Conservation (phyloP, 2,329 filamentous ascomycete genomes). For the Penicillium sclerotigenum region DNA sequence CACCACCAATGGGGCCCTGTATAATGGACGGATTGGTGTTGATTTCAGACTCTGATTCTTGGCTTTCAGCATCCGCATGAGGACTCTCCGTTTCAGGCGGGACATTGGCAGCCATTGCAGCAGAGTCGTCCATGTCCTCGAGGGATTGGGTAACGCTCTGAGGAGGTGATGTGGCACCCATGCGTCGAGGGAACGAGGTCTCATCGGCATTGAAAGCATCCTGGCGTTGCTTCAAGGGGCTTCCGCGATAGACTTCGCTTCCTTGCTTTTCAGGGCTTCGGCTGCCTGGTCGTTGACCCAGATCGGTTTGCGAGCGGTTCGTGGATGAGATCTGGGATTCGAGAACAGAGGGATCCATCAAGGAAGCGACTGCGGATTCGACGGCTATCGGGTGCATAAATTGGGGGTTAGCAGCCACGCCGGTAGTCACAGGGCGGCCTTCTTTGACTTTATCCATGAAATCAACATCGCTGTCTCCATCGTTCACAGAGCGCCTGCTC, state of each 20-base stretch:
- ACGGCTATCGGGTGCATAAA: constrained; percentile 72
- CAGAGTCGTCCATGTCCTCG: constrained; percentile 42
- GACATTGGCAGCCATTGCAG: constrained; percentile 66
- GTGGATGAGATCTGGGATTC: constrained; percentile 53
- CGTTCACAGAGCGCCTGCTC: constrained; percentile 48
- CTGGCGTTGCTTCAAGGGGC: constrained; percentile 47
- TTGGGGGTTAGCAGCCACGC: constrained; percentile 68
- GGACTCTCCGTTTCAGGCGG: constrained; percentile 64
- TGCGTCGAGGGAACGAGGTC: constrained; percentile 40
- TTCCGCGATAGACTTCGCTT: constrained; percentile 38
- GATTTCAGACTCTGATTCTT: constrained; percentile 58
- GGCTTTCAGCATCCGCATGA: constrained; percentile 69
- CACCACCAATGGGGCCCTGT: constrained; percentile 65
- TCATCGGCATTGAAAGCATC: constrained; percentile 37
- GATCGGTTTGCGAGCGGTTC: constrained; percentile 47
- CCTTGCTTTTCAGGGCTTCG: constrained; percentile 29
- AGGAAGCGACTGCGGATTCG: constrained; percentile 85
- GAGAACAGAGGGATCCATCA: constrained; percentile 78
- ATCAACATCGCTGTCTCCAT: constrained; percentile 55
- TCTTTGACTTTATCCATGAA: constrained; percentile 59
- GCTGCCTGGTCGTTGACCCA: constrained; percentile 37
- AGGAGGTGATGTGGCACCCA: constrained; percentile 49
- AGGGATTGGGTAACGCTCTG: constrained; percentile 53
- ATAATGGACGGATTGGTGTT: constrained; percentile 83
- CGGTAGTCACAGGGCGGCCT: constrained; percentile 68